Percentiles rank a stretch among this genome's conserved stretches.
These are phyloP conservation scores for Lupinus albus DNA, from an alignment of 306 rosid species.

Conservation along the genomic window DNA sequence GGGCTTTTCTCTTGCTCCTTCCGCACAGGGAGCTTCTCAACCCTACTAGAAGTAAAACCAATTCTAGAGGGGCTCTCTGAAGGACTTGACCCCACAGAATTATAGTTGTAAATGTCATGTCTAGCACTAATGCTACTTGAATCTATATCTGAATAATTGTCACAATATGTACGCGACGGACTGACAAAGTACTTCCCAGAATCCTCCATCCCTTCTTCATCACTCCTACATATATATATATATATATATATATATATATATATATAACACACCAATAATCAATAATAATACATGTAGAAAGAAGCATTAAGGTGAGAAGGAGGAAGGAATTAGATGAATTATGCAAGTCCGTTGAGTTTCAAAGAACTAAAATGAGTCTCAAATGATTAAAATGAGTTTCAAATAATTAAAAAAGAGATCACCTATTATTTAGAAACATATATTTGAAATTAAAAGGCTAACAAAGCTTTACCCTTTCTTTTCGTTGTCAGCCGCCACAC, in stretches of 20 bases:
- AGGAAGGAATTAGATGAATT: not conserved
- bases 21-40: conserved; percentile 60
- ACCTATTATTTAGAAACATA: conserved; percentile 25
- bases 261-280: conserved; percentile 46
- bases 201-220: conserved; percentile 75
- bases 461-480: conserved; percentile 11
- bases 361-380: conserved; percentile 69
- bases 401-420: conserved; percentile 23
- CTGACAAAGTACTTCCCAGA: conserved; percentile 66
- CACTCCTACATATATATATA: too few species aligned
- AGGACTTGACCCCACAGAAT: conserved; percentile 74
- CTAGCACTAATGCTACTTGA: conserved; percentile 82
- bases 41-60: conserved; percentile 60
- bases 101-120: conserved; percentile 27
- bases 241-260: too few species aligned
- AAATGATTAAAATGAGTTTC: conserved; percentile 46
- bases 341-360: conserved; percentile 48
- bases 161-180: conserved; percentile 75
- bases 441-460: conserved; percentile 35
- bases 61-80: conserved; percentile 76
- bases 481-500: conserved; percentile 50
- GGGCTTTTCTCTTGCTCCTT: conserved; percentile 57
- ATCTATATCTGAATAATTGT: conserved; percentile 67
- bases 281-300: conserved; percentile 35
- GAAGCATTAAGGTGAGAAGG: conserved; percentile 31